Evolutionary conservation across 768 basidiomycete species (phyloP).

Genomic region (Lenzites betulinus): DNA sequence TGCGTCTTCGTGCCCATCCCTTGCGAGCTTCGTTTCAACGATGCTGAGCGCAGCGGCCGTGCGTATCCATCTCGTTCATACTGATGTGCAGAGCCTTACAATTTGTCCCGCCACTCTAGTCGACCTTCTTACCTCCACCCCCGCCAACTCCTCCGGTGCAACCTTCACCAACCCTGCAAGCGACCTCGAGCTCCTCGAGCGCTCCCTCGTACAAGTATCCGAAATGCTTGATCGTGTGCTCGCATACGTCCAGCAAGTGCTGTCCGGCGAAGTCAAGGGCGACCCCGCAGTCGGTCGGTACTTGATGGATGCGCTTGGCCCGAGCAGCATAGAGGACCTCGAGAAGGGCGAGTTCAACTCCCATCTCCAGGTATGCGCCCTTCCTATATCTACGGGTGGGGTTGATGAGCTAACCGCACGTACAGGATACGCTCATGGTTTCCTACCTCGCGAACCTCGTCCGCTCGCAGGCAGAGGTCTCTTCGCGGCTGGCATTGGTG

Average conservation of each 20-base stretch:
- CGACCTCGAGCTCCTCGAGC: slow-evolving; percentile 76
- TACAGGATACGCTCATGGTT: slow-evolving; percentile 89
- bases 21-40: slow-evolving; percentile 80
- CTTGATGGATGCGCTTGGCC: slow-evolving; percentile 81
- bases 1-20: slow-evolving; percentile 93
- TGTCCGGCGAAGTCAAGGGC: slow-evolving; percentile 74
- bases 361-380: slow-evolving; percentile 61
- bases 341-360: slow-evolving; percentile 78
- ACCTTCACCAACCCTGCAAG: slow-evolving; percentile 56
- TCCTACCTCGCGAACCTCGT: slow-evolving; percentile 94
- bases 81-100: neutral
- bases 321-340: slow-evolving; percentile 67
- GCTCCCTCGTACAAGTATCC: slow-evolving; percentile 69
- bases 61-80: slow-evolving; percentile 40
- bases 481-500: slow-evolving; percentile 80
- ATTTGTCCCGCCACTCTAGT: slow-evolving; percentile 46
- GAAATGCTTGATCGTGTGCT: slow-evolving; percentile 85
- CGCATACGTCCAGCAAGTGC: slow-evolving; percentile 78
- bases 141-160: slow-evolving; percentile 30
- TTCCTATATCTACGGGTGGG: neutral
- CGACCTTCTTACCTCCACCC: slow-evolving; percentile 65
- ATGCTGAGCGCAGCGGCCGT: slow-evolving; percentile 86
- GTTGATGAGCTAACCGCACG: slow-evolving; percentile 19
- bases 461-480: slow-evolving; percentile 90
- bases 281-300: slow-evolving; percentile 89